These are phyloP conservation scores for Tubosaeta sp. DNA, from an alignment of 768 basidiomycete species.

Conservation along the genomic window DNA sequence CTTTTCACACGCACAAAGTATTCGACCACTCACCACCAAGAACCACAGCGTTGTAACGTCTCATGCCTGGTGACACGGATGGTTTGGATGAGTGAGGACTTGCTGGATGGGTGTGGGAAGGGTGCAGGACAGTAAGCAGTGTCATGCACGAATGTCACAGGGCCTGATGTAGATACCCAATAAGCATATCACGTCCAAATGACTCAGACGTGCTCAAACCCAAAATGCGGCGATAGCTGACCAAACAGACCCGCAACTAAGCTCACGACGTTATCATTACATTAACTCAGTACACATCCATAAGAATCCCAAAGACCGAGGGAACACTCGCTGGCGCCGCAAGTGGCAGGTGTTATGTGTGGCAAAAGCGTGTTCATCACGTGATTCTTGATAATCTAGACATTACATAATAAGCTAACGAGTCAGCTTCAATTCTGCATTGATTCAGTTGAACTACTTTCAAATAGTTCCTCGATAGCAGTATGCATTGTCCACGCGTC, in stretches of 20 bases:
- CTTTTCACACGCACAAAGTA: not conserved
- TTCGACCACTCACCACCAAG: slow-evolving; percentile 60
- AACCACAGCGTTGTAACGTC: slow-evolving; percentile 72
- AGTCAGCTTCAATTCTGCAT: no score
- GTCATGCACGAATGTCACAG: slow-evolving; percentile 9
- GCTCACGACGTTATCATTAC: not conserved
- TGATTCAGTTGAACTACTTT: no score
- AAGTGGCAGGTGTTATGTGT: no score
- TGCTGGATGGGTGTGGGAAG: slow-evolving; percentile 23
- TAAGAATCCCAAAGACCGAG: not conserved
- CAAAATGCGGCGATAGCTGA: not conserved
- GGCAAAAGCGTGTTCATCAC: not conserved
- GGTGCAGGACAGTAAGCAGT: slow-evolving; percentile 10
- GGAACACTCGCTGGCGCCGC: not conserved
- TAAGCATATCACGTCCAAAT: not conserved
- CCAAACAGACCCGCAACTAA: not conserved
- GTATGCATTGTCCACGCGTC: slow-evolving; percentile 56
- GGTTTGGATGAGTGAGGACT: not conserved
- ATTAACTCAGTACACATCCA: no score
- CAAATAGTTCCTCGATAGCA: no score
- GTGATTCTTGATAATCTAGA: not conserved
- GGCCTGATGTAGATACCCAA: not conserved
- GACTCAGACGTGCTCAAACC: not conserved
- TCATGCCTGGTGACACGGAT: slow-evolving; percentile 40
- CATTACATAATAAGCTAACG: slow-evolving; percentile 17